Evolutionary conservation across 129 eudicot species (phyloP), one percentile per base, ranked within the genome.

Genomic region (Tagetes erecta): DNA sequence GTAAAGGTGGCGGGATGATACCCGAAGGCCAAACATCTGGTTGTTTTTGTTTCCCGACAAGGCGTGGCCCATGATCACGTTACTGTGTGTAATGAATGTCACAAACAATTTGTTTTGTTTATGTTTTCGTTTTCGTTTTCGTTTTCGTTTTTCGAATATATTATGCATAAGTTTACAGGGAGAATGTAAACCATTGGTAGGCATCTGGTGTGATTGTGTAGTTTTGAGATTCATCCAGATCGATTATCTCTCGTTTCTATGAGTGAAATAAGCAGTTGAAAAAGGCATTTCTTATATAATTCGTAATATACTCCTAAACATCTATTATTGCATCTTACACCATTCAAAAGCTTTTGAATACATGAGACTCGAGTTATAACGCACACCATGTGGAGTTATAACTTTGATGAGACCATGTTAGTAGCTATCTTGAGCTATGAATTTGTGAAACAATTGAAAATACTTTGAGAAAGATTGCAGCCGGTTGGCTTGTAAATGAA

Each of bases 1-100:
- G 87, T 75, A 85, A 85, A 35, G 92, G 96, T 2, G 96, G 96
- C 34, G 96, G 92, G 55, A 90, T 90, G 96, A 77, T 90, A 49
- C 90, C 90, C 0, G 96, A 87, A 9, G 92, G 81, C 40, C 77
- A 83, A 64, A 80, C 87, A 58, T 27, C 33, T 34, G 80, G 87
- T 31, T 90, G 96, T 68, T 77, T 90, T 70, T 87, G 96, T 67
- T 81, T 90, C 57, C 6, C 52, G 30, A 3, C 62, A 2, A 38
- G 55, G 41, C 92, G 86, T 33, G 96, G 92, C 14, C 88, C 92
- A 12, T 89, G 72, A 86, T 77, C 70, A 1, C 2, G 49, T 44
- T 1, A 30, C 58, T 14, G 3, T 14, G 35, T 14, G 59, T 53
- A 20, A 53, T 14, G 30, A 53, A 53, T 0, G 59, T 5, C 35